Evolutionary conservation across 768 basidiomycete genomes (phyloP), one percentile per base, ranked within the genome.

Genomic region (Leccinum fibrillosum): DNA sequence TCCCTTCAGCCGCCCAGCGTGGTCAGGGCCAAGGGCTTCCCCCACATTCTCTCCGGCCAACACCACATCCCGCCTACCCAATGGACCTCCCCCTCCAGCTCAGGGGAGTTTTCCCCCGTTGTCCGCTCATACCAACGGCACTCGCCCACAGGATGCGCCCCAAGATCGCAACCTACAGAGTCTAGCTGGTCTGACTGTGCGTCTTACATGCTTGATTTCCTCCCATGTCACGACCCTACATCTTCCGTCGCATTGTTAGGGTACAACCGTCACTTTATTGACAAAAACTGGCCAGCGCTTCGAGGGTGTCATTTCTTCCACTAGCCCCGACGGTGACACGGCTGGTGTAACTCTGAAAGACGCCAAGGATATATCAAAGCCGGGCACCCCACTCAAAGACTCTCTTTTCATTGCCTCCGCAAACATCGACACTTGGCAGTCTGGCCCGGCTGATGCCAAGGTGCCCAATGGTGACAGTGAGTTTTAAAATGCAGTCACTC

Each of bases 341-440:
- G 72, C 77, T 12, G 92, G 91, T 49, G 83, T 92, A 54, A 85
- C 85, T 8, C 80, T 93, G 60, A 87, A 85, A 68, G 88, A 92
- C 71, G 88, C 82, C 67, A 88, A 86, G 74, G 90, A 93, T 62
- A 74, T 92, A 53, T 76, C 82, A 13, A 79, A 74, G 58, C 84
- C 86, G 9, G 86, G 84, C 50, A 82, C 82, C 1, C 83, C 91
- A 30, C 79, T 89, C 59, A 89, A 85, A 71, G 90, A 92, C 51
- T 73, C 77, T 9, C 64, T 87, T 48, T 90, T 90, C 72, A 79
- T 93, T 60, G 80, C 87, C 25, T 81, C 85, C 11, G 80, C 84
- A 57, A 90, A 86, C 70, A 90, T 92, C 69, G 88, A 89, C 26
- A 75, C 69, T 45, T 92, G 86, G 82, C 74, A 82, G 30, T 88